Evolutionary conservation across 257 asterid species (phyloP), one percentile per base, ranked within the genome.

Genomic region (Fraxinus pennsylvanica): DNA sequence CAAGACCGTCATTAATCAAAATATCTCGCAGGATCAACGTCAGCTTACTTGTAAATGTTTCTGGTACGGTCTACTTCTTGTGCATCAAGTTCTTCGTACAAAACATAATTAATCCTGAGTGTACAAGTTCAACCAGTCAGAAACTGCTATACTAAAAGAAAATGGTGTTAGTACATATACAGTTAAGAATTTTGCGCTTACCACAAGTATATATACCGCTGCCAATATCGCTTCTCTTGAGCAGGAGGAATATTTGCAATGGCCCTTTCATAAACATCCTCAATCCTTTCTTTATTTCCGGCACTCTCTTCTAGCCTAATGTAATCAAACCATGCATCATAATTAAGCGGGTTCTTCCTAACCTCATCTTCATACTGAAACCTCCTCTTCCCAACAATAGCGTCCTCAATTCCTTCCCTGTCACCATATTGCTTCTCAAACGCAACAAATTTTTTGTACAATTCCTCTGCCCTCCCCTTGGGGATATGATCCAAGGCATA

Each of bases 351-450:
- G 75, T 94, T 90, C 81, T 94, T 94, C 89, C 92, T 83, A 65
- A 94, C 93, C 72, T 90, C 96, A 32, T 92, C 98, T 86, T 92
- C 97, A 32, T 92, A 94, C 81, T 92, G 94, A 85, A 91, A 91
- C 88, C 97, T 89, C 83, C 92, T 91, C 86, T 92, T 92, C 54
- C 97, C 96, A 74, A 94, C 96, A 67, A 94, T 90, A 19, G 98
- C 99, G 77, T 91, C 96, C 85, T 94, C 99, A 7, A 94, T 94
- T 70, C 99, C 99, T 81, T 91, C 97, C 84, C 79, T 91, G 32
- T 92, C 96, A 50, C 98, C 97, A 84, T 89, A 95, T 75, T 93
- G 99, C 83, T 93, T 93, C 89, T 95, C 98, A 47, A 94, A 94
- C 0, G 94, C 97, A 75, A 94, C 95, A 82, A 90, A 92, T 83